Conservation (phyloP, 306 rosid species). For the Vigna angularis region DNA sequence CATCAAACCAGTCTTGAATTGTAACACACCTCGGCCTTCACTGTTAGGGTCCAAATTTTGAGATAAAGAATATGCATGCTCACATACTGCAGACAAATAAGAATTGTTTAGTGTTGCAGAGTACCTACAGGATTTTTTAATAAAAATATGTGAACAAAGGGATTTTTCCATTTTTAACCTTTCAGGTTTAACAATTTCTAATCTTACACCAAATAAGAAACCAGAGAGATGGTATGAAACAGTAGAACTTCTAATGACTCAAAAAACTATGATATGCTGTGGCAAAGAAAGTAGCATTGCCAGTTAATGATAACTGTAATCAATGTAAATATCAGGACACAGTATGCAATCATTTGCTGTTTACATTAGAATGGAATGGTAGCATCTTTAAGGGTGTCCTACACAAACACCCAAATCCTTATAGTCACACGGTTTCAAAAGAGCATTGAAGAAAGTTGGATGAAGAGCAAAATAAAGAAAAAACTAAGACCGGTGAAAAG, state of each 20-base stretch:
- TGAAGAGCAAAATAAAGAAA: not conserved
- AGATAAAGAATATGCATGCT: constrained; percentile 92
- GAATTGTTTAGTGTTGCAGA: constrained; percentile 12
- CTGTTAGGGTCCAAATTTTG: constrained; percentile 94
- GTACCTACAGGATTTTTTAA: not conserved
- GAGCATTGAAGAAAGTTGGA: too few species aligned
- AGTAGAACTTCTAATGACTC: not conserved
- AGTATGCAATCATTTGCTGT: too few species aligned
- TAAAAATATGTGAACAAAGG: not conserved
- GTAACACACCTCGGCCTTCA: constrained; percentile 98
- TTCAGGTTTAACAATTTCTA: constrained; percentile 6
- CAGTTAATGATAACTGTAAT: too few species aligned
- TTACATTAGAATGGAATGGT: too few species aligned
- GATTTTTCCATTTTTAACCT: not conserved
- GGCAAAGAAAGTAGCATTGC: too few species aligned
- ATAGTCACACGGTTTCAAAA: too few species aligned
- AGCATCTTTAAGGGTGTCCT: too few species aligned
- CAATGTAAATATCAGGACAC: too few species aligned
- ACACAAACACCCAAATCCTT: too few species aligned
- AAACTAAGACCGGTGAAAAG: not conserved
- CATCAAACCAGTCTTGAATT: constrained; percentile 97
- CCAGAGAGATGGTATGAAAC: constrained; percentile 29
- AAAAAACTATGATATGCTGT: too few species aligned
- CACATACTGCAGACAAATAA: constrained; percentile 75
- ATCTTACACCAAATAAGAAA: constrained; percentile 24